Base-by-base conservation (phyloP, 371 early-diverging fungal genomes). In the Mortierella sp. region DNA sequence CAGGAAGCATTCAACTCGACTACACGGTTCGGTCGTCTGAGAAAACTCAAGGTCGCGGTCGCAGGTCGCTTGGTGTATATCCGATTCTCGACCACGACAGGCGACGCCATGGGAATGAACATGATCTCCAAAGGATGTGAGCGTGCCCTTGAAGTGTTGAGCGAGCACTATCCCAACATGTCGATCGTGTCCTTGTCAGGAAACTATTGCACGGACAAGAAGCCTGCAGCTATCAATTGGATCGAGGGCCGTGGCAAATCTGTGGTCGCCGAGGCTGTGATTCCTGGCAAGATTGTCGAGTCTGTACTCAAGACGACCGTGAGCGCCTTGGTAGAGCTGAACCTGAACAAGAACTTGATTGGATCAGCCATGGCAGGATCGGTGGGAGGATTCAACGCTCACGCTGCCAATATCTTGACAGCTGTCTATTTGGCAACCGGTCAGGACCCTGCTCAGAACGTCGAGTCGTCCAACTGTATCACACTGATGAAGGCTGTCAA, bases 51-150 rank as follows among this genome's bases (percentile, higher is more conserved):
- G 86, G 85, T 92, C 2, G 89, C 93, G 0, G 51, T 97, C 24
- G 95, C 95, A 14, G 98, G 98, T 18, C 86, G 89, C 42, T 81
- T 94, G 47, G 84, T 93, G 3, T 97, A 85, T 65, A 87, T 96
- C 47, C 89, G 98, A 21, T 97, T 97, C 83, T 83, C 90, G 3
- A 95, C 98, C 0, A 86, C 90, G 3, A 97, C 98, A 2, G 98
- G 98, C 53, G 98, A 98, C 82, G 98, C 98, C 8, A 98, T 98
- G 98, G 98, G 98, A 27, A 98, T 98, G 98, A 98, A 98, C 82
- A 98, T 98, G 98, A 96, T 98, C 49, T 96, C 97, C 24, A 98
- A 98, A 80, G 97, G 97, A 30, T 93, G 93, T 66, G 95, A 96
- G 82, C 87, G 89, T 68, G 88, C 94, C 0, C 76, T 94, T 58